phyloP scores from a whole-genome alignment of 305 asterid genomes.

The Fraxinus angustifolia region DNA sequence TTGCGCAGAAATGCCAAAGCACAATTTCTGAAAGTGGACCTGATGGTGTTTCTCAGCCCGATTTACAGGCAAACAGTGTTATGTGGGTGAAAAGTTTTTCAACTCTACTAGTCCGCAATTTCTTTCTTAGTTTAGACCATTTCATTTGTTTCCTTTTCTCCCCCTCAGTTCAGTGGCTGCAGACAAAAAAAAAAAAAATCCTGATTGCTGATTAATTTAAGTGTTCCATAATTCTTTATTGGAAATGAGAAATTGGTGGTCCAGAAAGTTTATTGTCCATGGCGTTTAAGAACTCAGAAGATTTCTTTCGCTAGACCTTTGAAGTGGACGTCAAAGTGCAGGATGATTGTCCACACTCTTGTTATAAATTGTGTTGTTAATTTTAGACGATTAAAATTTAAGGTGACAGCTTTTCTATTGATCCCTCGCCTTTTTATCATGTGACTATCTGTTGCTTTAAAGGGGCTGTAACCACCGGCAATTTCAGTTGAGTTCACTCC shows the following conservation, averaged over 20 bases:
- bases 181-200: background rate
- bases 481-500: background rate
- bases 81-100: slow-evolving; percentile 59
- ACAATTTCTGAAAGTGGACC: slow-evolving; percentile 81
- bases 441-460: background rate
- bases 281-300: background rate
- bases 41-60: slow-evolving; percentile 79
- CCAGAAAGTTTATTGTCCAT: background rate
- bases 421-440: background rate
- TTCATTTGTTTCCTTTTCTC: background rate
- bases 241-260: background rate
- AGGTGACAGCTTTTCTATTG: background rate
- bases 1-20: slow-evolving; percentile 89
- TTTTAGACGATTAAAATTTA: background rate
- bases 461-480: background rate
- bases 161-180: background rate
- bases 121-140: background rate
- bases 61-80: slow-evolving; percentile 78
- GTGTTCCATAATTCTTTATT: background rate
- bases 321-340: background rate
- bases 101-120: background rate
- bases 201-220: background rate
- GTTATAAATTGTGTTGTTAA: background rate
- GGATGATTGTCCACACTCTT: background rate
- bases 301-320: background rate